These are phyloP conservation scores for Scytalidium lignicola DNA, from an alignment of 2,329 filamentous ascomycete species.

Conservation along the genomic window DNA sequence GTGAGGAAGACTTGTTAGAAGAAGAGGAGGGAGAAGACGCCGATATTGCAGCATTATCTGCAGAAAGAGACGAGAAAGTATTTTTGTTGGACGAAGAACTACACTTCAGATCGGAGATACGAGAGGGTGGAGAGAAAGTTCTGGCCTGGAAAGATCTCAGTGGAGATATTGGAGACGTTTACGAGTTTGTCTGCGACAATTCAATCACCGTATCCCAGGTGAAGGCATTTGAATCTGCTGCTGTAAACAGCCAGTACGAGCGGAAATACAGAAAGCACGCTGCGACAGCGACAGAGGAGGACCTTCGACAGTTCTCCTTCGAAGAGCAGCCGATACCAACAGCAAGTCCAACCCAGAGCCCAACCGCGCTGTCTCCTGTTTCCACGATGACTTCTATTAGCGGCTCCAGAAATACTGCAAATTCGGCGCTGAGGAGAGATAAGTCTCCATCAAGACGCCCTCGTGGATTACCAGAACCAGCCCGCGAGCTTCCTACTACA, in stretches of 20 bases:
- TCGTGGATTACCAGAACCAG: constrained; percentile 20
- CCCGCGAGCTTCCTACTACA: constrained; percentile 44
- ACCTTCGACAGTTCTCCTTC: constrained; percentile 81
- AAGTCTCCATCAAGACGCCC: constrained; percentile 13
- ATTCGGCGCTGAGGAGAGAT: constrained; percentile 42
- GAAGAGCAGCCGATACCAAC: constrained; percentile 59
- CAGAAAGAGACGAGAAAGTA: constrained; percentile 92
- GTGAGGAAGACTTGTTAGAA: constrained; percentile 84
- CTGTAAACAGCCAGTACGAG: constrained; percentile 95
- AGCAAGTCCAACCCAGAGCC: constrained; percentile 58
- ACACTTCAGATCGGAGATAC: constrained; percentile 78
- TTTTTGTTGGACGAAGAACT: constrained; percentile 92
- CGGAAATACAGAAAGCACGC: constrained; percentile 81
- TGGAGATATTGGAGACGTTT: constrained; percentile 90
- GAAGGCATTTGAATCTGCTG: constrained; percentile 73
- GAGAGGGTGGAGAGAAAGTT: constrained; percentile 76
- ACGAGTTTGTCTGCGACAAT: constrained; percentile 91
- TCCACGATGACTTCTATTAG: constrained; percentile 15
- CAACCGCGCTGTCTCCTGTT: constrained; percentile 32
- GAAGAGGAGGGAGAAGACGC: constrained; percentile 86
- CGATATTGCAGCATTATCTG: constrained; percentile 65
- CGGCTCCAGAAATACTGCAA: constrained; percentile 31
- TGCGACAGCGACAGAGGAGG: constrained; percentile 73
- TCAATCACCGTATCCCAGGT: constrained; percentile 67
- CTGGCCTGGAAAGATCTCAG: constrained; percentile 94